Percentiles rank a stretch among this genome's conserved stretches.
Conservation (phyloP, 2,329 filamentous ascomycete species). For the Acarospora socialis region DNA sequence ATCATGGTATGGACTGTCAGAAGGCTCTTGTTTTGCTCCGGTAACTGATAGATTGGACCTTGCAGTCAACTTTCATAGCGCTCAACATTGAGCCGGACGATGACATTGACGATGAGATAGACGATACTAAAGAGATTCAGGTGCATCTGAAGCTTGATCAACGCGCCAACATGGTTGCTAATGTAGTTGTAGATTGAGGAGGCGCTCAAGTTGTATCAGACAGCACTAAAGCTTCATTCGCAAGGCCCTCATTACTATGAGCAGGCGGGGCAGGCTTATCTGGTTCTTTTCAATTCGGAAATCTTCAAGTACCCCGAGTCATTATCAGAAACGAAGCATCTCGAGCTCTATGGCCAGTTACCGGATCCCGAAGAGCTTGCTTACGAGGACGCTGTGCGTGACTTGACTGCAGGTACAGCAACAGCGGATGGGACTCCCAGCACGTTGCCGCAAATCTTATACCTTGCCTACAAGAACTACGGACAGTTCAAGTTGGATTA, state of each 20-base stretch:
- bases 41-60: conserved; percentile 14
- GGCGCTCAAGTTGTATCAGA: conserved; percentile 86
- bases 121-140: conserved; percentile 90
- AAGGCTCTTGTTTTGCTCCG: no score
- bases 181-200: conserved; percentile 59
- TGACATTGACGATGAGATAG: conserved; percentile 76
- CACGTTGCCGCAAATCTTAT: conserved; percentile 75
- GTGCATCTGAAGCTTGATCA: conserved; percentile 24
- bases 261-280: conserved; percentile 68
- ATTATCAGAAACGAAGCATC: conserved; percentile 65
- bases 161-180: not conserved
- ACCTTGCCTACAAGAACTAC: conserved; percentile 89
- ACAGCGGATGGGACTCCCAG: conserved; percentile 61
- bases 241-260: conserved; percentile 65
- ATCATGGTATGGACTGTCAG: no score
- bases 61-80: conserved; percentile 60
- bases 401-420: conserved; percentile 31
- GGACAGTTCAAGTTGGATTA: conserved; percentile 80
- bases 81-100: conserved; percentile 93
- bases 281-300: conserved; percentile 73
- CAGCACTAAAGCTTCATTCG: conserved; percentile 77
- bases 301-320: conserved; percentile 89
- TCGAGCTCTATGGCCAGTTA: conserved; percentile 36
- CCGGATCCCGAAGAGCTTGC: conserved; percentile 15
- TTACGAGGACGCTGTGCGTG: conserved; percentile 13